phyloP scores from a whole-genome alignment of 164 flowering plant genomes.

The Macadamia tetraphylla region DNA sequence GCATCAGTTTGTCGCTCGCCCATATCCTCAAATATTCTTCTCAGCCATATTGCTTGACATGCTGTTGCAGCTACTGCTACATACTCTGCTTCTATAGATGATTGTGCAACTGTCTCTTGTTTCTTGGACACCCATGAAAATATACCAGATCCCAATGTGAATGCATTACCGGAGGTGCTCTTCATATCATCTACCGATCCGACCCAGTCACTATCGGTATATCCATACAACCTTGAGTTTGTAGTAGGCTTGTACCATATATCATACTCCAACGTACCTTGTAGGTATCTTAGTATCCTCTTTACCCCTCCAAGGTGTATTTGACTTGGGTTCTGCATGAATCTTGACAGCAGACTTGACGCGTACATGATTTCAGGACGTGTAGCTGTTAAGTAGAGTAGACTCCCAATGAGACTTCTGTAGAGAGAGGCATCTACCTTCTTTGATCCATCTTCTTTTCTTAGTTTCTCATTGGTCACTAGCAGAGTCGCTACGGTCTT shows the following conservation, averaged over 20 bases:
- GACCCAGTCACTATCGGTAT: conserved; percentile 14
- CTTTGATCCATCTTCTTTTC: conserved; percentile 8
- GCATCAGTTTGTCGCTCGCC: background rate
- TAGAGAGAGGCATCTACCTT: conserved; percentile 5
- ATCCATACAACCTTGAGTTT: conserved; percentile 4
- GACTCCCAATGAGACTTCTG: conserved; percentile 10
- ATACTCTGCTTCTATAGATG: conserved; percentile 10
- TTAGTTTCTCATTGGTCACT: conserved; percentile 4
- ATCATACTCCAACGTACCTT: conserved; percentile 6
- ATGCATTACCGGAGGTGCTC: conserved; percentile 11
- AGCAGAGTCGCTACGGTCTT: background rate
- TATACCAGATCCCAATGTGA: background rate
- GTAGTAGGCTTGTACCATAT: background rate
- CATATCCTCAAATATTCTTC: conserved; percentile 1
- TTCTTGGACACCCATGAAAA: conserved; percentile 10
- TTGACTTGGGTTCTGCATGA: conserved; percentile 9
- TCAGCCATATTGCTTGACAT: conserved; percentile 7
- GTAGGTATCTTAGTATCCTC: conserved; percentile 1
- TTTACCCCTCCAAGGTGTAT: conserved; percentile 6
- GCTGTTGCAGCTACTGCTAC: conserved; percentile 5
- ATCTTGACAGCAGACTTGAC: conserved; percentile 11
- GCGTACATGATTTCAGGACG: conserved; percentile 13
- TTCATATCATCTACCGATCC: conserved; percentile 10
- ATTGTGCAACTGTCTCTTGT: background rate
- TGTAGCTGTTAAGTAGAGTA: conserved; percentile 12